Evolutionary conservation across 2,329 filamentous ascomycete genomes (phyloP), one percentile per base, ranked within the genome.

Genomic region (Didymella arachidicola): DNA sequence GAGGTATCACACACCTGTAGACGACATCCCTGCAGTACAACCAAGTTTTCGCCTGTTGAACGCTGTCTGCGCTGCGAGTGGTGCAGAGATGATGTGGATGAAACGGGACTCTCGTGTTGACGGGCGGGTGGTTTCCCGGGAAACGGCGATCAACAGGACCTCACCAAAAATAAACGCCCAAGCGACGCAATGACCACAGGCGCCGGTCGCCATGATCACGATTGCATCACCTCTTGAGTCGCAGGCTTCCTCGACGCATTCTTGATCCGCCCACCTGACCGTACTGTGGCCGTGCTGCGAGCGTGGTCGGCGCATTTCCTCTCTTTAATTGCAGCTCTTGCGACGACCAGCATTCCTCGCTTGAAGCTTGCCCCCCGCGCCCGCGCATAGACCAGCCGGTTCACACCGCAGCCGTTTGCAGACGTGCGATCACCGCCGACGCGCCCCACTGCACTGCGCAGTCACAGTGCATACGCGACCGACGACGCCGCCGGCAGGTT

Each of bases 381-480:
- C 27, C 36, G 43, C 34, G 49, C 55, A 30, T 58, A 18, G 49
- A 53, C 55, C 50, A 50, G 56, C 56, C 56, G 27, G 53, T 45
- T 58, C 42, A 42, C 45, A 47, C 50, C 45, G 50, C 32, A 36
- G 16, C 16, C 56, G 49, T 38, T 38, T 50, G 16, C 50, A 59
- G 50, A 49, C 44, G 49, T 66, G 68, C 65, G 66, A 65, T 71
- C 68, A 67, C 63, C 63, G 66, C 55, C 51, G 60, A 36, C 34
- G 36, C 49, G 51, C 61, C 64, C 65, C 60, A 64, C 63, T 53
- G 62, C 62, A 49, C 61, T 57, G 62, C 62, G 61, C 62, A 66
- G 64, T 68, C 54, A 57, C 63, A 61, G 71, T 74, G 72, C 72
- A 77, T 76, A 74, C 68, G 63, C 70, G 54, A 61, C 63, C 72